Evolutionary conservation across 352 stramenopile species (phyloP).

Genomic region (Pythium brachiatum): DNA sequence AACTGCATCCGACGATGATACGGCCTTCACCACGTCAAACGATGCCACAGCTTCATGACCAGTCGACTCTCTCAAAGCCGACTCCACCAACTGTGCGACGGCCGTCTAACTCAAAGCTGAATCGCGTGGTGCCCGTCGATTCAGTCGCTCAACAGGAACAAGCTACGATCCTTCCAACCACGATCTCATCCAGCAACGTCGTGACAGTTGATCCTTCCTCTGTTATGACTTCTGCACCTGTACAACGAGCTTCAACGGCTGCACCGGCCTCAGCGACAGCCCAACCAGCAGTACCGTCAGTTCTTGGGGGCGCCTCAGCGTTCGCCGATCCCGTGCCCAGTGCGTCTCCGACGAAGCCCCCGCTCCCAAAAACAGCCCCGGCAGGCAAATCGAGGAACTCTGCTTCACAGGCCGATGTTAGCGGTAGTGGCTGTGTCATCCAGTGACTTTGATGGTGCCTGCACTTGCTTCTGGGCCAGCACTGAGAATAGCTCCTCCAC

Average conservation of each 20-base stretch:
- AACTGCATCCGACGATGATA: neutral
- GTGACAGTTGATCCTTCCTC: neutral
- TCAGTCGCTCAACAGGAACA: too few species aligned
- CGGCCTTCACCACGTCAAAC: neutral
- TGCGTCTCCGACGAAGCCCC: neutral
- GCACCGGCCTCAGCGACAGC: neutral
- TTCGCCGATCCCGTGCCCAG: neutral
- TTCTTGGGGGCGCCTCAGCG: neutral
- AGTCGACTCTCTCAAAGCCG: too few species aligned
- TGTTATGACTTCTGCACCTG: neutral
- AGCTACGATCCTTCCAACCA: neutral
- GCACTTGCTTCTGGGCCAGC: neutral
- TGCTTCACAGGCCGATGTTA: slow-evolving; percentile 7
- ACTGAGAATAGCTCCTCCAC: slow-evolving; percentile 13
- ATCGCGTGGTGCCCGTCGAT: slow-evolving; percentile 10
- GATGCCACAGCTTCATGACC: too few species aligned
- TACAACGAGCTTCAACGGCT: neutral
- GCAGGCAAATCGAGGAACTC: neutral
- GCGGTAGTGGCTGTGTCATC: slow-evolving; percentile 8
- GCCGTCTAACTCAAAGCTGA: slow-evolving; percentile 2
- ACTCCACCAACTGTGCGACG: neutral
- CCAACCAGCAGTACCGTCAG: neutral
- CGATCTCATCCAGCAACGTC: neutral
- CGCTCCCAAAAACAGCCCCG: slow-evolving; percentile 15
- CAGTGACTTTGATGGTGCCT: slow-evolving; percentile 9